These are phyloP conservation scores for Arabis hirsuta DNA, from an alignment of 345 rosid genomes.

Conservation along the genomic window DNA sequence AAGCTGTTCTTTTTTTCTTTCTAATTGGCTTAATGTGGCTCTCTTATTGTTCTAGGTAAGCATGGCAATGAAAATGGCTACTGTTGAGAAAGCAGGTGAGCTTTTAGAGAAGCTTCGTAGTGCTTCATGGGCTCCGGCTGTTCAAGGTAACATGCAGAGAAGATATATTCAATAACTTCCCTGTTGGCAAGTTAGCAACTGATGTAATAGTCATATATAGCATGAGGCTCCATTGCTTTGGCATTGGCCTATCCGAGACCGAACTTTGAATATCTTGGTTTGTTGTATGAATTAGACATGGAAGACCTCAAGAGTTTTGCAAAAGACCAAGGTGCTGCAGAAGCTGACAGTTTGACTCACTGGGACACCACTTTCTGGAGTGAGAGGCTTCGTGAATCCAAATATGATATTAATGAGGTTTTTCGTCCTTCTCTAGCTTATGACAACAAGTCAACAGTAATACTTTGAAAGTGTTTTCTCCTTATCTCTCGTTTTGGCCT, in stretches of 20 bases:
- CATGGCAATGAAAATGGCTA: constrained; percentile 97
- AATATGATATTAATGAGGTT: constrained; percentile 91
- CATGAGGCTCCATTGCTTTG: not conserved
- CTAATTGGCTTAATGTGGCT: constrained; percentile 32
- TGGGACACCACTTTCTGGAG: constrained; percentile 94
- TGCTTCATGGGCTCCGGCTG: constrained; percentile 91
- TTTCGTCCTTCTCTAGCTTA: constrained; percentile 21
- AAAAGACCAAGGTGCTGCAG: constrained; percentile 74
- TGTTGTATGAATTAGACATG: constrained; percentile 55
- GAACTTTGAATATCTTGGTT: not conserved
- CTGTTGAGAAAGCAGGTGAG: constrained; percentile 78
- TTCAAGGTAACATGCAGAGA: constrained; percentile 59
- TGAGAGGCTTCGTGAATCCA: constrained; percentile 95
- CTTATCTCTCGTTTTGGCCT: constrained; percentile 14
- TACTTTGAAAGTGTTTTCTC: constrained; percentile 12
- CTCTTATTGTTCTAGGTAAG: constrained; percentile 60
- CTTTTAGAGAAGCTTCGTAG: constrained; percentile 81
- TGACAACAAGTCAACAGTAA: not conserved
- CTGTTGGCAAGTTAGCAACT: too few relatives aligned
- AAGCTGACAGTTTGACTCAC: constrained; percentile 69
- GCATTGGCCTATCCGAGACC: constrained; percentile 12
- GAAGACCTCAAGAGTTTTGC: constrained; percentile 77
- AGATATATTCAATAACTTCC: not conserved
- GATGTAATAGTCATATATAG: constrained; percentile 4
- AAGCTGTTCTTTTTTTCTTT: constrained; percentile 2